phyloP scores from a whole-genome alignment of 2,329 filamentous ascomycete species.

The Didymella sp. region DNA sequence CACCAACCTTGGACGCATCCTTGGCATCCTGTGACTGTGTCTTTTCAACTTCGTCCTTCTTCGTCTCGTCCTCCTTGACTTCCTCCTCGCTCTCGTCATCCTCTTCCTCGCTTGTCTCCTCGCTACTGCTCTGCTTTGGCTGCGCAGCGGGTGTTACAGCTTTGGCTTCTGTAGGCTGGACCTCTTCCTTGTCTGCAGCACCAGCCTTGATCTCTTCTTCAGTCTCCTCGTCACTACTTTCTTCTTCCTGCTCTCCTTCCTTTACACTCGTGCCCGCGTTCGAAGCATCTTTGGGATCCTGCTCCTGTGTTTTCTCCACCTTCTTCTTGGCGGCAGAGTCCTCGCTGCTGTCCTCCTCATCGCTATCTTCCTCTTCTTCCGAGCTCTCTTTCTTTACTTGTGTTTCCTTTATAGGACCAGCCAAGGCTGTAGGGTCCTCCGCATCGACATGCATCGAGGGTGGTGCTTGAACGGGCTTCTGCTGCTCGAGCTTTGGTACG shows the following conservation, averaged over 20 bases:
- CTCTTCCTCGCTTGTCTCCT: slow-evolving; percentile 10
- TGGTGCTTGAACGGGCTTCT: slow-evolving; percentile 33
- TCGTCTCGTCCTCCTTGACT: background rate
- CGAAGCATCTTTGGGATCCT: slow-evolving; percentile 33
- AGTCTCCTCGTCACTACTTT: background rate
- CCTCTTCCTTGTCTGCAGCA: background rate
- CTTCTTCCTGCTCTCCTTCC: slow-evolving; percentile 34
- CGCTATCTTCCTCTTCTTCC: slow-evolving; percentile 15
- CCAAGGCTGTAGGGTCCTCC: slow-evolving; percentile 33
- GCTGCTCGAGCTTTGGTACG: slow-evolving; percentile 22
- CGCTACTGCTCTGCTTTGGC: slow-evolving; percentile 23
- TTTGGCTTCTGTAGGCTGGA: slow-evolving; percentile 15
- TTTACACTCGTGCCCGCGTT: slow-evolving; percentile 50
- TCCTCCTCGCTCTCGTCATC: background rate
- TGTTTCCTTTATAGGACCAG: slow-evolving; percentile 28
- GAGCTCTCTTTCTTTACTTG: slow-evolving; percentile 20
- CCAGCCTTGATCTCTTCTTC: background rate
- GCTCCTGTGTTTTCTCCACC: slow-evolving; percentile 30
- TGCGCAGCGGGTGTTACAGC: slow-evolving; percentile 19
- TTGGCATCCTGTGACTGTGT: slow-evolving; percentile 36
- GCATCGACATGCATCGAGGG: slow-evolving; percentile 36
- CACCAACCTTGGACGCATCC: slow-evolving; percentile 41
- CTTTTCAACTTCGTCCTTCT: slow-evolving; percentile 6
- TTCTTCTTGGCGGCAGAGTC: slow-evolving; percentile 19
- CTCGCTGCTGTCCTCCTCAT: slow-evolving; percentile 24